Base-by-base conservation (phyloP, 768 basidiomycete genomes). In the Lepiota venenata region DNA sequence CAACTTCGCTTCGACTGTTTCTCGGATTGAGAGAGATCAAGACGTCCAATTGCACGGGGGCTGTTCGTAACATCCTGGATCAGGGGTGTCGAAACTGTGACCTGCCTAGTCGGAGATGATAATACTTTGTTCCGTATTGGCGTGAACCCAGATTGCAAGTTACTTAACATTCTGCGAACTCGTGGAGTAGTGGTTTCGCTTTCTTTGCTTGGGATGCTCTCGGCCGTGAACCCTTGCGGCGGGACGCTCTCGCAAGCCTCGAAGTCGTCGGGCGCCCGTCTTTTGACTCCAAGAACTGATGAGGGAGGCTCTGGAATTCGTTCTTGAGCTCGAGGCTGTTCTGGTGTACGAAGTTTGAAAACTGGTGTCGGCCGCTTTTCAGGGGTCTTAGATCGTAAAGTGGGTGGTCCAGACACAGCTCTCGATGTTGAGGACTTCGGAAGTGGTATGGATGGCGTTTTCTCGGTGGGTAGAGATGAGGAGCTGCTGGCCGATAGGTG, bases 221-320 rank as follows among this genome's bases (percentile, higher is more conserved):
- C 84, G 0, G 73, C 71, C 36, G 77, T 84, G 71, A 81, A 88
- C 3, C 74, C 85, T 62, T 91, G 87, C 0, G 80, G 77, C 21
- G 87, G 85, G 22, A 86, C 68, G 49, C 64, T 69, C 48, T 77
- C 75, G 49, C 67, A 78, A 63, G 58, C 75, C 47, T 89, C 87
- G 58, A 87, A 87, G 60, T 91, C 88, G 52, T 91, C 89, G 1
- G 90, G 89, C 22, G 83, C 85, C 20, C 82, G 80, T 10, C 89
- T 79, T 64, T 91, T 91, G 72, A 83, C 85, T 27, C 87, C 84
- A 35, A 80, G 77, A 14, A 78, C 68, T 2, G 74, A 69, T 18
- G 71, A 65, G 43, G 73, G 64, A 38, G 69, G 65, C 47, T 66
- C 60, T 9, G 63, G 59, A 42, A 61, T 67, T 21, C 64, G 57